Conservation (phyloP, 2,329 filamentous ascomycete genomes). For the Dactylellina sp. region DNA sequence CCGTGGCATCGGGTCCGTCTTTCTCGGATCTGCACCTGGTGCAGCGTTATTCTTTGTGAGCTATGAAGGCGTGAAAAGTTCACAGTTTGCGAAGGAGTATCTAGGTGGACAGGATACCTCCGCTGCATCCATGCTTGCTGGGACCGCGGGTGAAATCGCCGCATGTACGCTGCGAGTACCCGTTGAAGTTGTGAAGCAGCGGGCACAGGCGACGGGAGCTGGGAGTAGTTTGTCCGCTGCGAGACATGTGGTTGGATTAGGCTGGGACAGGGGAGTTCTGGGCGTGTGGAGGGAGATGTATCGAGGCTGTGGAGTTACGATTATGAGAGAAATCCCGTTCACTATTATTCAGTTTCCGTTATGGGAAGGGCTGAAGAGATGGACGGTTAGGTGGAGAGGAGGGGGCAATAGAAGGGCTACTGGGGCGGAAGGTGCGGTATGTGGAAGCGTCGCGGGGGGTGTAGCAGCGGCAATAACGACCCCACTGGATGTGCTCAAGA, state of each 20-base stretch:
- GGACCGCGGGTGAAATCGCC: slow-evolving; percentile 86
- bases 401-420: slow-evolving; percentile 67
- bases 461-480: slow-evolving; percentile 90
- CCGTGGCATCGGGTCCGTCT: slow-evolving; percentile 86
- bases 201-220: slow-evolving; percentile 77
- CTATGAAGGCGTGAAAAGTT: slow-evolving; percentile 80
- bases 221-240: slow-evolving; percentile 32
- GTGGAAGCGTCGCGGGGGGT: slow-evolving; percentile 84
- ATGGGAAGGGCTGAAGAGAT: slow-evolving; percentile 92
- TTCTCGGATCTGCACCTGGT: slow-evolving; percentile 91
- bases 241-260: slow-evolving; percentile 42
- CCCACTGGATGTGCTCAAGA: slow-evolving; percentile 95
- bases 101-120: slow-evolving; percentile 38
- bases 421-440: slow-evolving; percentile 82
- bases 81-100: slow-evolving; percentile 64
- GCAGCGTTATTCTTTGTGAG: slow-evolving; percentile 98
- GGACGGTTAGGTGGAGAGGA: slow-evolving; percentile 66
- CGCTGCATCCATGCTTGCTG: slow-evolving; percentile 76
- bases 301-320: slow-evolving; percentile 89
- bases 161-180: slow-evolving; percentile 93
- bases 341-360: slow-evolving; percentile 97
- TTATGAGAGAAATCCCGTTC: slow-evolving; percentile 96
- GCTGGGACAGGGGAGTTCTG: slow-evolving; percentile 34
- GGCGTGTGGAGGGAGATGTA: slow-evolving; percentile 86
- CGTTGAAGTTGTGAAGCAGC: slow-evolving; percentile 96